phyloP scores from a whole-genome alignment of 306 rosid species.

The Urtica urens region DNA sequence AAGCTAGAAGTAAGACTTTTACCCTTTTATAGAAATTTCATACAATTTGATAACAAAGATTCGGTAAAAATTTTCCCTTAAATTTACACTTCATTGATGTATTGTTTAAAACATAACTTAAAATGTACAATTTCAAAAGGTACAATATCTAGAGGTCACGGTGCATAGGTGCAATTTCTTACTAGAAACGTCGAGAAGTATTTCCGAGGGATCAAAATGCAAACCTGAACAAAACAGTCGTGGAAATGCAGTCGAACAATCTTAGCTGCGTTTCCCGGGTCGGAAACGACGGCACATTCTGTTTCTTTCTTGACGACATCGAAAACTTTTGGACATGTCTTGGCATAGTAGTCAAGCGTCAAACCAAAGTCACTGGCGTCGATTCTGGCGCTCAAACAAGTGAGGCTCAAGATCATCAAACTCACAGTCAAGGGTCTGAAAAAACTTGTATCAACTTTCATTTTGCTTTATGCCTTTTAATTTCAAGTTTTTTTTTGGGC shows the following conservation, averaged over 20 bases:
- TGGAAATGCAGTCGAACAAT: slow-evolving; percentile 74
- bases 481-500: slow-evolving; percentile 10
- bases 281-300: slow-evolving; percentile 56
- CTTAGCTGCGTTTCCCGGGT: slow-evolving; percentile 61
- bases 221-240: slow-evolving; percentile 86
- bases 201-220: neutral
- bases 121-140: no score
- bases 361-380: slow-evolving; percentile 43
- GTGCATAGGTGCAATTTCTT: no score
- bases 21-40: no score
- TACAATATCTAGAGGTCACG: no score
- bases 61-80: no score
- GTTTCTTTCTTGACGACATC: slow-evolving; percentile 55
- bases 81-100: no score
- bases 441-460: slow-evolving; percentile 26
- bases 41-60: no score
- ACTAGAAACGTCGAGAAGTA: no score
- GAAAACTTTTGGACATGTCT: slow-evolving; percentile 63
- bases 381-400: slow-evolving; percentile 20
- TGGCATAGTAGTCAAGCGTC: slow-evolving; percentile 62
- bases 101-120: no score
- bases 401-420: slow-evolving; percentile 20
- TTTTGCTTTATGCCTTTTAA: slow-evolving; percentile 9
- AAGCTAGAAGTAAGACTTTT: no score
- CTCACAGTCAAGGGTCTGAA: slow-evolving; percentile 16